Evolutionary conservation across 352 stramenopile species (phyloP).

Genomic region (Lagenidium giganteum): DNA sequence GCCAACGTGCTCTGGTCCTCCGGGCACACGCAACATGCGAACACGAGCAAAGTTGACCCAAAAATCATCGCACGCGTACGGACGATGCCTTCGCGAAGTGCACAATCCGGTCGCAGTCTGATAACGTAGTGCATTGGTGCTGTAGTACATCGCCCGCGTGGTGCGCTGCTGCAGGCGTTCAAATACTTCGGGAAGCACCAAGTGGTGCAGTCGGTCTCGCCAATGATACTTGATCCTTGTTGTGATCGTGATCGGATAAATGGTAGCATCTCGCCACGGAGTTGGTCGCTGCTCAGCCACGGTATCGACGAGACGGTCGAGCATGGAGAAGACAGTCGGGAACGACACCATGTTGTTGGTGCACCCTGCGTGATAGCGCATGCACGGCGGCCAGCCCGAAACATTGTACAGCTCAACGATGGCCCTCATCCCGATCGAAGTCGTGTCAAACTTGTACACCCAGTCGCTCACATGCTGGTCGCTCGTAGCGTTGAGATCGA

Average conservation of each 20-base stretch:
- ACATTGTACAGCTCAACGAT: conserved; percentile 8
- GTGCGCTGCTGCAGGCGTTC: conserved; percentile 23
- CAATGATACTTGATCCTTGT: conserved; percentile 6
- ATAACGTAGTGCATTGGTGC: no score
- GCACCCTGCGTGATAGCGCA: conserved; percentile 8
- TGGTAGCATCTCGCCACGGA: no score
- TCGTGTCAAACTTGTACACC: conserved; percentile 18
- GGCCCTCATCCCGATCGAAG: conserved; percentile 9
- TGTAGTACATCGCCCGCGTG: conserved; percentile 22
- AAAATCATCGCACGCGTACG: neutral
- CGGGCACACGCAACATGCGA: no score
- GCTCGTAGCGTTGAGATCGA: neutral
- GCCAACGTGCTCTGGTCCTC: no score
- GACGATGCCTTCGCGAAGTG: no score
- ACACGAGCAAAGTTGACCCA: neutral
- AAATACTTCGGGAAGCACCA: conserved; percentile 27
- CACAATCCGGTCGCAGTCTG: no score
- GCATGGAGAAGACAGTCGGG: conserved; percentile 7
- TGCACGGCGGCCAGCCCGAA: conserved; percentile 2
- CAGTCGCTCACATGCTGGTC: neutral
- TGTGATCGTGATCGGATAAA: conserved; percentile 6
- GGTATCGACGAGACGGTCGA: conserved; percentile 4
- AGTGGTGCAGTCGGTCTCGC: conserved; percentile 16
- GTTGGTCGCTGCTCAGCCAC: conserved; percentile 7
- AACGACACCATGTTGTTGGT: neutral